These are phyloP conservation scores for Tylopilus balloui DNA, from an alignment of 768 basidiomycete species.

Conservation along the genomic window DNA sequence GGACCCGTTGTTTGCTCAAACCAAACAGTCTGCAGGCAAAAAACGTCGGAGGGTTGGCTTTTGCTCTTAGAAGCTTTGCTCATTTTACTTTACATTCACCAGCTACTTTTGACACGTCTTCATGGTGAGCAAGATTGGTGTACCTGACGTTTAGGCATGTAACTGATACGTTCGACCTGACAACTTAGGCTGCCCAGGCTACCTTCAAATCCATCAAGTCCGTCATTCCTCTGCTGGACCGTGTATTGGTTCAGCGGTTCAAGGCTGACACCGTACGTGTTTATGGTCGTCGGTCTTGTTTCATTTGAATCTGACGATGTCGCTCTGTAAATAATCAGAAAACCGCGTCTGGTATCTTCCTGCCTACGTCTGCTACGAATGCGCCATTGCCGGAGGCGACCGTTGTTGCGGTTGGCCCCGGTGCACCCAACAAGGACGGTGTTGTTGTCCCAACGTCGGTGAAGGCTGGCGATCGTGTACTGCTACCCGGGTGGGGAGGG, in stretches of 20 bases:
- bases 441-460: conserved; percentile 68
- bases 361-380: conserved; percentile 84
- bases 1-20: conserved; percentile 20
- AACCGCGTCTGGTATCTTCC: conserved; percentile 95
- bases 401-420: conserved; percentile 93
- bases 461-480: conserved; percentile 85
- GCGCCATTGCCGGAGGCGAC: conserved; percentile 94
- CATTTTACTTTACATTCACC: conserved; percentile 15
- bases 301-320: background rate
- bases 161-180: background rate
- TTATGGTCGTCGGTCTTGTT: background rate
- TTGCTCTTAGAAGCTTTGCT: conserved; percentile 25
- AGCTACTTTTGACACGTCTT: conserved; percentile 7
- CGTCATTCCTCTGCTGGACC: conserved; percentile 88
- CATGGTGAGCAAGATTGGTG: conserved; percentile 26
- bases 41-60: conserved; percentile 19
- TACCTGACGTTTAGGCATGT: background rate
- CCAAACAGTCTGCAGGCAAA: conserved; percentile 23
- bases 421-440: conserved; percentile 87
- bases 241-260: conserved; percentile 95
- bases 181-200: conserved; percentile 70
- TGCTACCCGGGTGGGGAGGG: conserved; percentile 96
- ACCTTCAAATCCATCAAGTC: conserved; percentile 96
- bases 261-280: conserved; percentile 88
- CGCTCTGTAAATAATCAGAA: conserved; percentile 49